Evolutionary conservation across 805 yeast species (phyloP), one percentile per base, ranked within the genome.

Genomic region (Candida pini): DNA sequence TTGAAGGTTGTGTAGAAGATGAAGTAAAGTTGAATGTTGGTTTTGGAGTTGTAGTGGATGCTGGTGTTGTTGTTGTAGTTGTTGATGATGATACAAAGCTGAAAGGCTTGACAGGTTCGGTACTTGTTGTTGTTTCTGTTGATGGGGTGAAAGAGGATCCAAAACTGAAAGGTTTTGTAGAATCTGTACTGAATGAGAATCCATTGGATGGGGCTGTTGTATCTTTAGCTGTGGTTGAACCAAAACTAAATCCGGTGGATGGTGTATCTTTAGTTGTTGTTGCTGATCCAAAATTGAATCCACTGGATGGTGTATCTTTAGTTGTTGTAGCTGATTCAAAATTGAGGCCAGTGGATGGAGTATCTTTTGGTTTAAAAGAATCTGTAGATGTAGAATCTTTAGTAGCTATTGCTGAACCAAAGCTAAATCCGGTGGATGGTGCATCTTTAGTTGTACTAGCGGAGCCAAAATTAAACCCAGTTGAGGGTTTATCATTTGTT

Each of bases 221-320:
- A 13, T 34, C 34, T 23, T 53, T 51, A n/a, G 51, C 36, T 36
- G 53, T 56, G 5, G 49, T 51, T 13, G 22, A 27, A 31, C 38
- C 37, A 23, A 34, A 36, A n/a, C 41, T 31, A 28, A 30, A 37
- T 29, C 50, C 47, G 33, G 47, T 4, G 13, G 33, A n/a, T 12
- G 28, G 15, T 17, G 28, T 17, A 9, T 21, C 12, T 28, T 30
- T 23, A 15, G 33, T 44, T 40, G 58, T 43, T 20, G 52, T 48
- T 10, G 45, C 17, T 14, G 33, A 9, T 7, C 14, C 16, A 18
- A 18, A 28, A 18, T 12, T 18, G 17, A 18, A n/a, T 8, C 18
- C 28, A 14, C 10, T 26, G 6, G 28, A 13, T 26, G 28, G 28
- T 13, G 28, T 26, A 7, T 17, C 26, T 7, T 12, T 23, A 10